Percentiles rank a stretch among this genome's conserved stretches.
These are phyloP conservation scores for Panus rudis DNA, from an alignment of 768 basidiomycete species.

Conservation along the genomic window DNA sequence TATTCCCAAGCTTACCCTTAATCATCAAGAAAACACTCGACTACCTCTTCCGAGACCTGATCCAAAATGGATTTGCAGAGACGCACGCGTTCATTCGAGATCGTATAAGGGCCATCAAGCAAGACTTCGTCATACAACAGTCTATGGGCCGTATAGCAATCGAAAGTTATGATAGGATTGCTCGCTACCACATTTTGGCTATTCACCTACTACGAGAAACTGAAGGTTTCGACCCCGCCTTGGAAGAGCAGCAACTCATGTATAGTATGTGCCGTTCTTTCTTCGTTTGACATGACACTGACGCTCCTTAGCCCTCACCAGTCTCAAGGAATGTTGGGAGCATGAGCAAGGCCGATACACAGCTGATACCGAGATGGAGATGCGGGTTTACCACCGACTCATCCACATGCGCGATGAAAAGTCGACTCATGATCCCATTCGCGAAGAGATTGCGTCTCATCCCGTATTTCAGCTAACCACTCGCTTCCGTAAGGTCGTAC, in stretches of 20 bases:
- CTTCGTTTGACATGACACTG: background rate
- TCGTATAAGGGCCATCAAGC: slow-evolving; percentile 82
- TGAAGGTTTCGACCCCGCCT: slow-evolving; percentile 47
- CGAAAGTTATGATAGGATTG: slow-evolving; percentile 89
- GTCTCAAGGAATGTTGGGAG: slow-evolving; percentile 88
- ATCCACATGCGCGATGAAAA: slow-evolving; percentile 83
- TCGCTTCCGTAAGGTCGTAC: slow-evolving; percentile 72
- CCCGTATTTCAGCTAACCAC: slow-evolving; percentile 82
- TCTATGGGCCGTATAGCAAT: slow-evolving; percentile 71
- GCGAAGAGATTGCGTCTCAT: slow-evolving; percentile 55
- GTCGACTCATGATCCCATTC: slow-evolving; percentile 69
- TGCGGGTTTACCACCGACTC: slow-evolving; percentile 91
- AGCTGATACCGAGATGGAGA: slow-evolving; percentile 86
- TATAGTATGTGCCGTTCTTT: slow-evolving; percentile 55
- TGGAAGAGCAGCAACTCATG: slow-evolving; percentile 88
- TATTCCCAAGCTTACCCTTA: background rate
- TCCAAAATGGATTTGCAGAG: slow-evolving; percentile 63
- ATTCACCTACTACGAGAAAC: slow-evolving; percentile 59
- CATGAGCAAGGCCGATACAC: slow-evolving; percentile 63
- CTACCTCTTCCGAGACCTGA: slow-evolving; percentile 84
- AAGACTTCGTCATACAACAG: slow-evolving; percentile 93
- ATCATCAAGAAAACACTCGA: slow-evolving; percentile 68
- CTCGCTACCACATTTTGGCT: slow-evolving; percentile 85
- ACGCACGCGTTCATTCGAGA: slow-evolving; percentile 87
- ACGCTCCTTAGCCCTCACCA: slow-evolving; percentile 67